Base-by-base conservation (phyloP, 2,329 filamentous ascomycete species). In the Rhynchosporium secalis region DNA sequence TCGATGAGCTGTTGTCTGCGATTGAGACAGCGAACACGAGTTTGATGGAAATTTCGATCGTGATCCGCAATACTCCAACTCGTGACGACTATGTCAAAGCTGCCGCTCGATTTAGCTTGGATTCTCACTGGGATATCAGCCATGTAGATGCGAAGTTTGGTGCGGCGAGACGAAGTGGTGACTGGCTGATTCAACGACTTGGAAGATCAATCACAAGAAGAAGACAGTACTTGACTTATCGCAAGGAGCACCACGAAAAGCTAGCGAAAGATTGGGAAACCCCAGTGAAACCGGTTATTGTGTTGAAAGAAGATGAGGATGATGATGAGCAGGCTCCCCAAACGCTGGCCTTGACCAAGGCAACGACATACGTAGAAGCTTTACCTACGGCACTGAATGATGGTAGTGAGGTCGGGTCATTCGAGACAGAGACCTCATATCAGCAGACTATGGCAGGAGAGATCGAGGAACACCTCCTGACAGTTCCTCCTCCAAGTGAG, bases 161-260 rank as follows among this genome's bases (percentile, higher is more conserved):
- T 15, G 54, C 56, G 15, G 54, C 61, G 1, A 66, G 65, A 20
- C 26, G 58, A 43, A 65, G 59, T 12, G 58, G 31, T 10, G 64
- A 65, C 38, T 71, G 67, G 67, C 51, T 74, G 1, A 38, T 69
- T 1, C 58, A 62, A 13, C 66, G 73, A 3, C 66, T 76, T 5
- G 74, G 73, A 1, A 70, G 68, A 26, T 69, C 69, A 0, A 74
- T 74, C 29, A 69, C 72, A 4, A 68, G 71, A 51, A 65, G 74
- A 33, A 65, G 74, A 8, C 70, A 74, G 40, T 75, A 68, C 40
- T 58, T 75, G 26, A 69, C 64, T 15, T 75, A 75, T 58, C 68
- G 70, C 12, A 60, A 70, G 26, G 70, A 73, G 3, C 73, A 75
- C 49, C 62, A 69, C 48, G 62, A 58, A 38, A 72, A 66, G 20